Evolutionary conservation across 495 filamentous ascomycete genomes (phyloP).

Genomic region (Aspergillus cavernicola): DNA sequence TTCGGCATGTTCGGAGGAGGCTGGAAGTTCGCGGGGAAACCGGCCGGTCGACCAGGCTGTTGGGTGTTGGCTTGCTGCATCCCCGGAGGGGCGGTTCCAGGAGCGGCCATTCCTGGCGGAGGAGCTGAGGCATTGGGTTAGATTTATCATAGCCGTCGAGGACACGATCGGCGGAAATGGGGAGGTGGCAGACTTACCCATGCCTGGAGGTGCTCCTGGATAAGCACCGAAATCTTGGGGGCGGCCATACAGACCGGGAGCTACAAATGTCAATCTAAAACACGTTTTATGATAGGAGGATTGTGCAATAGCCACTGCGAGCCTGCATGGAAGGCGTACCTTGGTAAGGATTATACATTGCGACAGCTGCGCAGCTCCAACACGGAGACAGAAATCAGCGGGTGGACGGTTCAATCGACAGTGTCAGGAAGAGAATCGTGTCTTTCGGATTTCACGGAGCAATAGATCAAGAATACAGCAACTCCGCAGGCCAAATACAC

Average conservation of each 20-base stretch:
- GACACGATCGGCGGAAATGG: no score
- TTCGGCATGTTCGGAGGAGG: conserved; percentile 89
- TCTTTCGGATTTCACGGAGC: background rate
- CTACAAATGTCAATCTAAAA: conserved; percentile 24
- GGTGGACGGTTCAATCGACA: background rate
- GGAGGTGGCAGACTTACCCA: conserved; percentile 58
- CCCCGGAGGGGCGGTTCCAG: conserved; percentile 74
- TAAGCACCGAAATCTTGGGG: conserved; percentile 71
- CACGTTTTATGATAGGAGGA: background rate
- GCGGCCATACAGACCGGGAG: conserved; percentile 59
- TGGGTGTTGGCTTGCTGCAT: conserved; percentile 67
- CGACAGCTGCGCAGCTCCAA: conserved; percentile 19
- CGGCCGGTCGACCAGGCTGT: conserved; percentile 69
- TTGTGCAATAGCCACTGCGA: background rate
- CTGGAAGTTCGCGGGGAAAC: conserved; percentile 82
- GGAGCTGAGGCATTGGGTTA: conserved; percentile 29
- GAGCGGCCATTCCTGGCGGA: conserved; percentile 69
- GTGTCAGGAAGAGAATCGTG: background rate
- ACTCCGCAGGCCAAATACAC: background rate
- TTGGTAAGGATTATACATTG: conserved; percentile 78
- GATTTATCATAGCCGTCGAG: background rate
- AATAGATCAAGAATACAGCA: background rate
- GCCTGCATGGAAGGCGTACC: conserved; percentile 35
- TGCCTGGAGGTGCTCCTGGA: conserved; percentile 77
- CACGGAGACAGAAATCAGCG: background rate